These are phyloP conservation scores for Tuctoria greenei DNA, from an alignment of 176 grass and related monocot species.

Conservation along the genomic window DNA sequence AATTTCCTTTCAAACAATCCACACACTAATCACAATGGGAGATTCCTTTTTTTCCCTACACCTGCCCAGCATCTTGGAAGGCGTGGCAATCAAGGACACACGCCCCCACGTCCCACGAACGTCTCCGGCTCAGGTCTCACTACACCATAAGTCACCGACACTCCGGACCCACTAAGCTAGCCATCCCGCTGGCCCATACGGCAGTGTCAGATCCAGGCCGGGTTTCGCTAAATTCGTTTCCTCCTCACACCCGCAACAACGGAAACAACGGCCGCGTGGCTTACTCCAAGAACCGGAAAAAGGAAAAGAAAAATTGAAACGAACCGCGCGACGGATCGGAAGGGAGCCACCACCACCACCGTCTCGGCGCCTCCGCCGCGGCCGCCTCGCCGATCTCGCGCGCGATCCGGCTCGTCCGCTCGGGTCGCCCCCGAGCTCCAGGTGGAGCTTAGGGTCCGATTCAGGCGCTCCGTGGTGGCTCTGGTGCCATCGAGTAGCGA, in stretches of 20 bases:
- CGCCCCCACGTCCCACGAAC: too few relatives aligned
- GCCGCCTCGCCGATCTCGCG: slow-evolving; percentile 19
- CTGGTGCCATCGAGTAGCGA: not conserved
- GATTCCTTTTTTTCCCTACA: too few relatives aligned
- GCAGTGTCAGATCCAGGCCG: not conserved
- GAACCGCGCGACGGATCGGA: slow-evolving; percentile 12
- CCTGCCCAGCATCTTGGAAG: too few relatives aligned
- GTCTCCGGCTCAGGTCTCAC: too few relatives aligned
- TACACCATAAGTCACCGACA: not conserved
- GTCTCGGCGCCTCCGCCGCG: slow-evolving; percentile 11
- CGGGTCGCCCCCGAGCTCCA: not conserved
- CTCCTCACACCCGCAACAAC: slow-evolving; percentile 32
- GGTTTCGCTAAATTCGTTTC: not conserved
- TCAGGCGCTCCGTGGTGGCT: slow-evolving; percentile 31
- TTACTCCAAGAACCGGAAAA: not conserved
- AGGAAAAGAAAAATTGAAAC: slow-evolving; percentile 10
- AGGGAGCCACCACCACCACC: not conserved
- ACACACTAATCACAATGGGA: too few relatives aligned
- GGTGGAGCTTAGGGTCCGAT: slow-evolving; percentile 20
- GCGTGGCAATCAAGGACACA: too few relatives aligned
- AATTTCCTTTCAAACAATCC: too few relatives aligned
- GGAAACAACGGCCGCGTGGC: slow-evolving; percentile 40
- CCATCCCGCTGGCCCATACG: not conserved
- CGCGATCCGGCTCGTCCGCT: not conserved
- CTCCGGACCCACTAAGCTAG: not conserved